Conservation (phyloP, 208 protist genomes). For the Zelonia costaricensis region DNA sequence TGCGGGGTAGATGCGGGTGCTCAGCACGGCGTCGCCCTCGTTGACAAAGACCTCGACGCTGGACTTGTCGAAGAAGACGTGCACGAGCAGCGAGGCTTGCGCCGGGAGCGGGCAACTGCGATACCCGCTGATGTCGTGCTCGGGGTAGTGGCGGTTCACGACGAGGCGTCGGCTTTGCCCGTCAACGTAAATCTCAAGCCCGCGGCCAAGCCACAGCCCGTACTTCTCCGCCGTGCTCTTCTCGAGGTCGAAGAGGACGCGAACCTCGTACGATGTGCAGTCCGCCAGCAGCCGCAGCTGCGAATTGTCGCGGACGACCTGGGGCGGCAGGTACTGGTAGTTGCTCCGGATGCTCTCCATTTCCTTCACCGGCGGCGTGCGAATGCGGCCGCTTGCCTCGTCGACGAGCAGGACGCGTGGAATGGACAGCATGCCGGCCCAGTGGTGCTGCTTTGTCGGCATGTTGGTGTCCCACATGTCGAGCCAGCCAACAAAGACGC, state of each 20-base stretch:
- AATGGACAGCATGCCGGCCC: conserved; percentile 46
- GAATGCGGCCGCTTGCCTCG: conserved; percentile 31
- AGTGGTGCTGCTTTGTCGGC: conserved; percentile 52
- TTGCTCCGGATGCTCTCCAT: conserved; percentile 36
- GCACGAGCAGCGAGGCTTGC: conserved; percentile 26
- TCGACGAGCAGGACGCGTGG: conserved; percentile 47
- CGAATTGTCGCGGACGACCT: conserved; percentile 34
- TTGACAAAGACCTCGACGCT: conserved; percentile 69
- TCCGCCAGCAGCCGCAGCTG: conserved; percentile 32
- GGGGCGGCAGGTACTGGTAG: conserved; percentile 28
- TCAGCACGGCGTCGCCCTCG: conserved; percentile 44
- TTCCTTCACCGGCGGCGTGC: conserved; percentile 35
- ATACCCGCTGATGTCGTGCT: conserved; percentile 57
- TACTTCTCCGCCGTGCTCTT: conserved; percentile 59
- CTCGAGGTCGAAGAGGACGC: conserved; percentile 33
- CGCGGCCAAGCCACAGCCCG: conserved; percentile 54
- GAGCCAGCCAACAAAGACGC: conserved; percentile 55
- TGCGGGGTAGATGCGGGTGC: conserved; percentile 49
- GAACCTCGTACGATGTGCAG: conserved; percentile 47
- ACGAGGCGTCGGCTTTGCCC: conserved; percentile 35
- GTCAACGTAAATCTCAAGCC: conserved; percentile 54
- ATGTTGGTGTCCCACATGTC: conserved; percentile 61
- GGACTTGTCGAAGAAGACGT: conserved; percentile 57
- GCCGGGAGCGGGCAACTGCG: conserved; percentile 42
- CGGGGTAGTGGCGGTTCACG: conserved; percentile 55